A percentile compares a stretch with the other conserved stretches of the same genome.
Evolutionary conservation across 2,329 filamentous ascomycete species (phyloP).

Genomic region (Pseudocercospora pini-densiflorae): DNA sequence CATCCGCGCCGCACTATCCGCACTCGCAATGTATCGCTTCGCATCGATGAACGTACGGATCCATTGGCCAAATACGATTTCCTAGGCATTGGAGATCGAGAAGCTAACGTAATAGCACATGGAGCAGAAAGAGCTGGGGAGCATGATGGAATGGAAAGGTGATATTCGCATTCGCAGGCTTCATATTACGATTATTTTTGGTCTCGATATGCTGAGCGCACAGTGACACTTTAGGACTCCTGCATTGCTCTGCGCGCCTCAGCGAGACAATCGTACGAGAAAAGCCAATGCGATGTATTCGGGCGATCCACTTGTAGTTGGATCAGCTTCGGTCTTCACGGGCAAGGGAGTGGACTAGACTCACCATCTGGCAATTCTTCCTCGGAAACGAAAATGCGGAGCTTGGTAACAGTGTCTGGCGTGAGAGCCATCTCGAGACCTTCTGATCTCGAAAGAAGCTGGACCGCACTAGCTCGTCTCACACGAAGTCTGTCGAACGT

Average conservation of each 20-base stretch:
- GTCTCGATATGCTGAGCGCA: background rate
- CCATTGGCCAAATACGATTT: background rate
- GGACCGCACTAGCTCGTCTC: background rate
- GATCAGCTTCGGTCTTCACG: background rate
- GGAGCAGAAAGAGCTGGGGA: background rate
- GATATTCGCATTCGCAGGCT: background rate
- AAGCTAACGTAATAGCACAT: too few species aligned
- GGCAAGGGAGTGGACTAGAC: background rate
- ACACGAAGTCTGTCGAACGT: background rate
- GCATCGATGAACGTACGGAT: background rate
- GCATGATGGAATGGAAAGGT: background rate
- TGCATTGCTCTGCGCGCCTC: background rate
- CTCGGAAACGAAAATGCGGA: background rate
- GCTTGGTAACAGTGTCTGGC: background rate
- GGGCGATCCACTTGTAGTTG: background rate
- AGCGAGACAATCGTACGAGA: background rate
- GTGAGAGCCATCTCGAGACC: background rate
- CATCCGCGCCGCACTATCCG: background rate
- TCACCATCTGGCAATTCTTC: background rate
- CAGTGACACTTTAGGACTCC: background rate
- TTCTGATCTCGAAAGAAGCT: background rate
- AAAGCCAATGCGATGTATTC: constrained; percentile 1
- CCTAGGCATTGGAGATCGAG: too few species aligned
- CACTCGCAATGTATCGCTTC: background rate
- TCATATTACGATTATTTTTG: background rate